Evolutionary conservation across 139 green algal genomes (phyloP), one percentile per base, ranked within the genome.

Genomic region (Penium margaritaceum): DNA sequence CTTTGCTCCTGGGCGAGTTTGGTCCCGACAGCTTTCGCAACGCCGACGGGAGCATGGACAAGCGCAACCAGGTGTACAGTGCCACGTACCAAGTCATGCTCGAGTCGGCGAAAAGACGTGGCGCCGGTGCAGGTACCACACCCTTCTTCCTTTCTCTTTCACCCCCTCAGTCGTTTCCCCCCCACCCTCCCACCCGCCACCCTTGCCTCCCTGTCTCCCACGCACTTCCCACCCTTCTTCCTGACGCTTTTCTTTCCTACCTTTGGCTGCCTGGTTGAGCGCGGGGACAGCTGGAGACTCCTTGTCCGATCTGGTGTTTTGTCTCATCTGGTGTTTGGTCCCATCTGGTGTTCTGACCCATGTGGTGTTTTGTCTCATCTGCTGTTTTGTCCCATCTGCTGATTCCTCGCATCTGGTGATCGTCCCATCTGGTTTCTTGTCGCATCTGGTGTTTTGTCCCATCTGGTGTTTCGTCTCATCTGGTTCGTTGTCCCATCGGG

Each of bases 61-160:
- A 24, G 51, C 51, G 51, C 51, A 60, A 60, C 51, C 24, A 60
- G 51, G 51, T 60, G 15, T 60, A 60, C 51, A 60, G 51, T 5
- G 4, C 51, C 6, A n/a, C 30, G 0, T 60, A 60, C n/a, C 51
- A 60, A 24, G 30, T 60, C 15, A 24, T 60, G 21, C 51, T 60
- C 5, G 51, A 60, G 2, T 60, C 51, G 15, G 51, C 19, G 12
- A 60, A 33, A 0, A 60, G 30, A 24, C 1, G 51, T 5, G 51
- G 51, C 51, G 29, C 46, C 1, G 46, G 19, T 55, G 2, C 1
- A 3, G 44, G 2, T 54, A 3, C 2, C n/a, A n/a, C n/a, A n/a
- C n/a, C n/a, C n/a, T n/a, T n/a, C n/a, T n/a, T n/a, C n/a, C n/a
- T n/a, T 1, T 54, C 17, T 54, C 17, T 54, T 2, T 54, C 17